Evolutionary conservation across 2,329 filamentous ascomycete genomes (phyloP).

Genomic region (Fusarium paranaense): DNA sequence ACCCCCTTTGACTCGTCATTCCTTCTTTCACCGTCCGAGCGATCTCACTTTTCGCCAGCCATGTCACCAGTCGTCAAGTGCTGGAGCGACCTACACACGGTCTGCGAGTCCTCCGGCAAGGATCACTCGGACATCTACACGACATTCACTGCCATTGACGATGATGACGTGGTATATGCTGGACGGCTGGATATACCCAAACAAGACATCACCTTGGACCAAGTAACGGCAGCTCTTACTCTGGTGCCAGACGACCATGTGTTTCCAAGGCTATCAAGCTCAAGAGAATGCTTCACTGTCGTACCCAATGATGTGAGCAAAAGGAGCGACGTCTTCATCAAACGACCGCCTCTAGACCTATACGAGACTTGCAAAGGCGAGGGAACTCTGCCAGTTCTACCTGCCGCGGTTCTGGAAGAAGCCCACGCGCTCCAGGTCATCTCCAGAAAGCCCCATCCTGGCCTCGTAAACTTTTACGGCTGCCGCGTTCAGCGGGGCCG

Average conservation of each 20-base stretch:
- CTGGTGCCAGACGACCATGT: background rate
- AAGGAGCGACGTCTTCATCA: background rate
- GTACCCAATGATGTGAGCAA: background rate
- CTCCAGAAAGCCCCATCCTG: background rate
- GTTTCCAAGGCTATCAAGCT: background rate
- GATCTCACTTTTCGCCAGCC: background rate
- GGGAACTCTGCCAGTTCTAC: background rate
- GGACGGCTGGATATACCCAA: background rate
- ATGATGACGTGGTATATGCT: background rate
- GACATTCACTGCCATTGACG: background rate
- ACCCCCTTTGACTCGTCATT: background rate
- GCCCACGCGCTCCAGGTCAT: conserved; percentile 2
- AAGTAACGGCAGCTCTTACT: background rate
- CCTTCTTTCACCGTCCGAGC: background rate
- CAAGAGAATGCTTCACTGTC: background rate
- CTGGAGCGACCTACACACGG: background rate
- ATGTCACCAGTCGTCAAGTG: background rate
- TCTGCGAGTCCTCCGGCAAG: background rate
- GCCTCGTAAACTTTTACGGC: conserved; percentile 1
- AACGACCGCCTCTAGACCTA: background rate
- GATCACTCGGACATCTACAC: background rate
- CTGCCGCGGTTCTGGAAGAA: background rate
- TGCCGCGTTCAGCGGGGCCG: background rate
- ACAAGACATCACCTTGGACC: background rate
- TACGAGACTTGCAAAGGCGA: background rate